A percentile compares a stretch with the other conserved stretches of the same genome.
Conservation (phyloP, 371 early-diverging fungal species). For the Mucor lusitanicus region DNA sequence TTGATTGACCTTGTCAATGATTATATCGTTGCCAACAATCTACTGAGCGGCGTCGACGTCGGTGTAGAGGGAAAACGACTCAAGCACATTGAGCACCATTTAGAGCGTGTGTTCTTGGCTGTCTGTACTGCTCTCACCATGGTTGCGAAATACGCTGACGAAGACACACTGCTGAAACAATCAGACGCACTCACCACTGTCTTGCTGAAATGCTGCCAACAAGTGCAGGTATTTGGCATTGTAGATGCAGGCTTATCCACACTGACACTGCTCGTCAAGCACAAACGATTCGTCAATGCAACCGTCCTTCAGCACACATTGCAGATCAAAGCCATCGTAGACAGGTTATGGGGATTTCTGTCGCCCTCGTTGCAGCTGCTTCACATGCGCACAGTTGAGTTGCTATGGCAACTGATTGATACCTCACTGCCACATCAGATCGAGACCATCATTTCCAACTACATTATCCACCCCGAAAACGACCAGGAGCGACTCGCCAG, state of each 20-base stretch:
- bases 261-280: slow-evolving; percentile 31
- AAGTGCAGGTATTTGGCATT: slow-evolving; percentile 47
- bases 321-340: slow-evolving; percentile 30
- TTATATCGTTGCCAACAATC: slow-evolving; percentile 34
- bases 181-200: slow-evolving; percentile 27
- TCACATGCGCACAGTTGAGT: slow-evolving; percentile 65
- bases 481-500: slow-evolving; percentile 35
- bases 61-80: slow-evolving; percentile 43
- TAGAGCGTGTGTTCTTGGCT: slow-evolving; percentile 35
- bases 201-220: slow-evolving; percentile 50
- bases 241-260: slow-evolving; percentile 52
- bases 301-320: slow-evolving; percentile 9
- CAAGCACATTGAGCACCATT: slow-evolving; percentile 33
- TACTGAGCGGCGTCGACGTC: slow-evolving; percentile 36
- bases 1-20: slow-evolving; percentile 32
- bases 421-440: slow-evolving; percentile 56
- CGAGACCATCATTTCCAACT: slow-evolving; percentile 62
- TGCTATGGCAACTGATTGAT: slow-evolving; percentile 67
- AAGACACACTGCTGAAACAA: slow-evolving; percentile 9
- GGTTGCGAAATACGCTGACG: slow-evolving; percentile 25
- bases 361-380: slow-evolving; percentile 40
- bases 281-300: slow-evolving; percentile 21
- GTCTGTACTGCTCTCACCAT: slow-evolving; percentile 27
- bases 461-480: slow-evolving; percentile 46
- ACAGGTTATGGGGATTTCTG: slow-evolving; percentile 54